Conservation (phyloP, 805 yeast species). For the Ogataea dorogensis region DNA sequence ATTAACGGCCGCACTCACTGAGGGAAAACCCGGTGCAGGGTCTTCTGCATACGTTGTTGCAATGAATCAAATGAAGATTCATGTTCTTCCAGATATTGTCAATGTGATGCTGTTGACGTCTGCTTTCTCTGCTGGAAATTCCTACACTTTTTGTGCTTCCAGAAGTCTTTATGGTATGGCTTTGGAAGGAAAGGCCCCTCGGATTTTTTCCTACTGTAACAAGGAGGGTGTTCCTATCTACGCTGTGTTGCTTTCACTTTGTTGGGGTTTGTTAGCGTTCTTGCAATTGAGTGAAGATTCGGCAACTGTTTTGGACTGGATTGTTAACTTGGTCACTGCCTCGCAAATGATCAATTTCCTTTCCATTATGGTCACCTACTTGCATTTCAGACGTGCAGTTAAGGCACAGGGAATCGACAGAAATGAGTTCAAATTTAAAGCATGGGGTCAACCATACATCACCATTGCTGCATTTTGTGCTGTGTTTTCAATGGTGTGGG, state of each 20-base stretch:
- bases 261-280: constrained; percentile 46
- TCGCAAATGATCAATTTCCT: constrained; percentile 65
- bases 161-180: constrained; percentile 48
- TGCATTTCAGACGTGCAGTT: constrained; percentile 62
- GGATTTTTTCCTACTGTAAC: constrained; percentile 41
- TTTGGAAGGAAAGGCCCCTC: constrained; percentile 46
- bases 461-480: constrained; percentile 48
- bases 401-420: constrained; percentile 51
- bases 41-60: constrained; percentile 49
- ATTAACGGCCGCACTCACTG: constrained; percentile 33
- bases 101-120: constrained; percentile 43
- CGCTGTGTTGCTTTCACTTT: constrained; percentile 41
- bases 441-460: constrained; percentile 60
- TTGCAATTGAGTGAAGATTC: constrained; percentile 55
- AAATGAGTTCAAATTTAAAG: constrained; percentile 44
- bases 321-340: constrained; percentile 67
- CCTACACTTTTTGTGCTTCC: constrained; percentile 47
- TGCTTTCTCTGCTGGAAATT: constrained; percentile 49
- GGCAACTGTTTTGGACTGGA: constrained; percentile 66
- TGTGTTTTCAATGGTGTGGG: constrained; percentile 50
- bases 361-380: constrained; percentile 54
- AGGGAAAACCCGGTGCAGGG: constrained; percentile 44
- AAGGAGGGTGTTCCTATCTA: constrained; percentile 47
- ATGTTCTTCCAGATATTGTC: constrained; percentile 44
- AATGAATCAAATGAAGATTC: constrained; percentile 43